Evolutionary conservation across 2,329 filamentous ascomycete species (phyloP), one percentile per base, ranked within the genome.

Genomic region (Pochonia chlamydosporia): DNA sequence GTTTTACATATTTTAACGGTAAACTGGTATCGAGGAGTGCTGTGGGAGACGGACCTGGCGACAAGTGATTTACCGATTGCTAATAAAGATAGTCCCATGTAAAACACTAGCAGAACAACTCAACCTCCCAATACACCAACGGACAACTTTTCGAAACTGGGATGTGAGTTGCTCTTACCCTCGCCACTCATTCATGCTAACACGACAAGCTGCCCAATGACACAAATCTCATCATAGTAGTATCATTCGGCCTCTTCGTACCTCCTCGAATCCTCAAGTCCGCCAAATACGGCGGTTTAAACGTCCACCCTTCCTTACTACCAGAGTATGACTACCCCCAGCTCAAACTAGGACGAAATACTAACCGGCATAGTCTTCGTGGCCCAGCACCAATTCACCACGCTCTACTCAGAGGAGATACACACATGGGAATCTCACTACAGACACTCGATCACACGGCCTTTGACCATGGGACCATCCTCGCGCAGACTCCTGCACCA

Each of bases 161-260:
- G 72, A 79, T 58, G 84, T 88, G 69, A 65, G 78, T 63, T 7
- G 7, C 26, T 28, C 13, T 28, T 28, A 35, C 31, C 31, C 1
- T 7, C n/a, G n/a, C 14, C 13, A 7, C 5, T 7, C n/a, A 16
- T 8, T 6, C 13, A 23, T 11, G 18, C 18, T 39, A 10, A 39
- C 7, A 11, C 10, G 35, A n/a, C 16, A 23, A 85, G 75, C 75
- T 84, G 28, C 84, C 84, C 0, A 59, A 62, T 37, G 60, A 71
- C 3, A 81, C 82, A 54, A 90, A 96, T 63, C 73, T 99, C 49
- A 78, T 99, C 55, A 74, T 97, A 40, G 91, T 91, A 41, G 93
- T 97, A 4, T 97, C 93, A 0, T 99, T 97, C 67, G 93, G 93
- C 3, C 77, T 96, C 7, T 85, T 96, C 51, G 84, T 99, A 1